Evolutionary conservation across 768 basidiomycete genomes (phyloP).

Genomic region (Kwoniella heveanensis): DNA sequence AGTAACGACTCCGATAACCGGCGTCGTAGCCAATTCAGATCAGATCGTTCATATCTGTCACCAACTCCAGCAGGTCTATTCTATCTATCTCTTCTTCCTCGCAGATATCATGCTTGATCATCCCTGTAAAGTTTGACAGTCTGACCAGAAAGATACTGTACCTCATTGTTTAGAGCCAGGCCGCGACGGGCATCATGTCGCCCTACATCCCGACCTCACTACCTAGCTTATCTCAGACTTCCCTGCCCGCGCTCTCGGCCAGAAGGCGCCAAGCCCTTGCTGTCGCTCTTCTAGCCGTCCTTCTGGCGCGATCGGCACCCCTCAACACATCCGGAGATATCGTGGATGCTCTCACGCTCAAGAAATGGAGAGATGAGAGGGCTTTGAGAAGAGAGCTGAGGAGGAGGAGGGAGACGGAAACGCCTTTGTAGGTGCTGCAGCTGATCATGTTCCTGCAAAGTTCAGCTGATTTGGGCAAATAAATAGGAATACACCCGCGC

Average conservation of each 20-base stretch:
- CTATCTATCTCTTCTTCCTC: background rate
- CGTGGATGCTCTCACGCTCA: slow-evolving; percentile 17
- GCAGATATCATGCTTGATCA: background rate
- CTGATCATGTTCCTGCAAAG: too few species aligned
- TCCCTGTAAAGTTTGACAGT: too few species aligned
- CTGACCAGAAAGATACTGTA: too few species aligned
- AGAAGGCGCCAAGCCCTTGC: slow-evolving; percentile 24
- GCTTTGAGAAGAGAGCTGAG: slow-evolving; percentile 33
- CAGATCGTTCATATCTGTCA: too few species aligned
- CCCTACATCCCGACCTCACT: background rate
- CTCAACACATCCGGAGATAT: slow-evolving; percentile 3
- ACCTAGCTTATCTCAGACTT: background rate
- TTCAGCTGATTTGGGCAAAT: too few species aligned
- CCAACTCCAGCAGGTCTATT: too few species aligned
- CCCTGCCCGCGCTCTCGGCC: slow-evolving; percentile 8
- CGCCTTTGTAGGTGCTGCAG: slow-evolving; percentile 50
- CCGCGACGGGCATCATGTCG: background rate
- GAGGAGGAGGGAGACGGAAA: slow-evolving; percentile 57
- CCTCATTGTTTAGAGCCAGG: too few species aligned
- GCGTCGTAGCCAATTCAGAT: too few species aligned
- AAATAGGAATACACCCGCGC: slow-evolving; percentile 48
- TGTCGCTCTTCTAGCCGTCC: slow-evolving; percentile 27
- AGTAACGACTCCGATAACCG: too few species aligned
- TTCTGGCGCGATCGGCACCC: slow-evolving; percentile 33
- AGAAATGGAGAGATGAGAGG: slow-evolving; percentile 36